Evolutionary conservation across 495 filamentous ascomycete species (phyloP), one percentile per base, ranked within the genome.

Genomic region (Aspergillus mulundensis): DNA sequence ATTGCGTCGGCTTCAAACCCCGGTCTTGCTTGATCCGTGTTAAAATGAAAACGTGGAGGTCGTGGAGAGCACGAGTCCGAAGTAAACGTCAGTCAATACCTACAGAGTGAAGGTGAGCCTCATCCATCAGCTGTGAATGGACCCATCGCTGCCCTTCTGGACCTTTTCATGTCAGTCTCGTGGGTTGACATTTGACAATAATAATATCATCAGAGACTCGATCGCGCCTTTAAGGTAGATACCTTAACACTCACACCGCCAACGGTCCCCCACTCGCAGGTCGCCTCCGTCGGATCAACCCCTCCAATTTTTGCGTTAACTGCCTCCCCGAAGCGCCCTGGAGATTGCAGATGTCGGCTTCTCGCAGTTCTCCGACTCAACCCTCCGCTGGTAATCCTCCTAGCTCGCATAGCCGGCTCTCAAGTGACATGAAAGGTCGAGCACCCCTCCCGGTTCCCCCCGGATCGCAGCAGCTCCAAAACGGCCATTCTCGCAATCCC

Each of bases 401-500:
- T 61, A 62, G 56, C 49, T 44, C 67, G 40, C 57, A 57, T 36
- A 56, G 56, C 55, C 61, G 57, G 24, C 54, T 58, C 43, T 61
- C 55, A 23, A 49, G 53, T 52, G 70, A 75, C 41, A 76, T 77
- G 75, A 76, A 74, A 74, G 69, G 66, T 62, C 73, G 73, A 41
- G 70, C 70, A 40, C 71, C 73, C 65, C 66, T 72, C 28, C 67
- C 70, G 39, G 71, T 72, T 50, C 66, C 73, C 30, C 72, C 71
- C 42, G 73, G 70, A 28, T 57, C 65, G 24, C 62, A 66, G 58
- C 41, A 59, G 44, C 58, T 66, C 48, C 71, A 74, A 62, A 75
- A 76, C 61, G 74, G 73, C 18, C 76, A 79, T 61, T 63, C 74
- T 57, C 76, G 76, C 66, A 79, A 72, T 64, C 66, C 61, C 32